Evolutionary conservation across 2,329 filamentous ascomycete species (phyloP).

Genomic region (Cadophora malorum): DNA sequence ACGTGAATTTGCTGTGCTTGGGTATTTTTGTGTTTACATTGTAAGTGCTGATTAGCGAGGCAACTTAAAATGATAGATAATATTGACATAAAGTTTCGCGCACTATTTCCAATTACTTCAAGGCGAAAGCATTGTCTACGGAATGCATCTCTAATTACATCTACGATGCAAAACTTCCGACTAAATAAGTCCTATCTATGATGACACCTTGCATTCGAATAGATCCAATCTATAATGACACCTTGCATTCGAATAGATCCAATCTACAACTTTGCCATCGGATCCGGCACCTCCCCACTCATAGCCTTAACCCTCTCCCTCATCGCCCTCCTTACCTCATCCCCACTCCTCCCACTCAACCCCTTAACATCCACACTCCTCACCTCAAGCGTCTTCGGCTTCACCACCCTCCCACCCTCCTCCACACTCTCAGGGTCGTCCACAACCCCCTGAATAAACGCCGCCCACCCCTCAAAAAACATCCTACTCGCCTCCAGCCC

Average conservation of each 20-base stretch:
- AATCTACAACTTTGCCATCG: conserved; percentile 45
- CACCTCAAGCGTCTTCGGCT: conserved; percentile 59
- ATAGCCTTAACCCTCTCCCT: conserved; percentile 41
- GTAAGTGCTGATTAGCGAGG: background rate
- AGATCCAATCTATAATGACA: background rate
- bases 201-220: background rate
- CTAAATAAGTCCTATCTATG: no score
- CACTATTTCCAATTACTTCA: background rate
- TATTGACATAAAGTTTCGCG: background rate
- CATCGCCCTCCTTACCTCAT: conserved; percentile 52
- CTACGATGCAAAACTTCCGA: background rate
- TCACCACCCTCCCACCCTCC: conserved; percentile 54
- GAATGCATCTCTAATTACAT: background rate
- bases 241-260: background rate
- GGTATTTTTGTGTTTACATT: background rate
- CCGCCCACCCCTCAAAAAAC: conserved; percentile 61
- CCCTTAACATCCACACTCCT: conserved; percentile 50
- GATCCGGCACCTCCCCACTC: conserved; percentile 37
- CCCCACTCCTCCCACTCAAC: conserved; percentile 53
- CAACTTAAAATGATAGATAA: background rate
- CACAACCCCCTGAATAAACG: conserved; percentile 58
- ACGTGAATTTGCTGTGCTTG: background rate
- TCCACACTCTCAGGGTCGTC: conserved; percentile 27
- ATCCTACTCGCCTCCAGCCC: conserved; percentile 53
- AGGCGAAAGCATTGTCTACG: background rate